These are phyloP conservation scores for Aegle marmelos DNA, from an alignment of 345 rosid species.

Conservation along the genomic window DNA sequence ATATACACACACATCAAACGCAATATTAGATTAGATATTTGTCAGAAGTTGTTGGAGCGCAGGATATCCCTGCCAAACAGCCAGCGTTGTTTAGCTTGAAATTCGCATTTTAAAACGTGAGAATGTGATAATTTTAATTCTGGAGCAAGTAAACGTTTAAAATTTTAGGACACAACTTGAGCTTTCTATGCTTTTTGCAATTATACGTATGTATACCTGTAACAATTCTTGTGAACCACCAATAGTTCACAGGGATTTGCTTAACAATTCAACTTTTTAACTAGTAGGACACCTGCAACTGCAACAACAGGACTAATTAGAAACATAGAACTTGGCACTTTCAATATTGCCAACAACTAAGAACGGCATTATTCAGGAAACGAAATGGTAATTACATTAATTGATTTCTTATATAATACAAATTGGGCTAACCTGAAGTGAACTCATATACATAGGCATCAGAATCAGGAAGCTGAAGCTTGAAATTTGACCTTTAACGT, in stretches of 20 bases:
- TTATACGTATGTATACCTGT: not conserved
- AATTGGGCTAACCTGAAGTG: too few relatives aligned
- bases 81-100: too few relatives aligned
- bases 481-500: too few relatives aligned
- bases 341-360: not conserved
- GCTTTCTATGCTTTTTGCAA: not conserved
- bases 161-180: not conserved
- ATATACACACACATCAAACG: not conserved
- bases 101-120: too few relatives aligned
- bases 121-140: not conserved
- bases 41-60: not conserved
- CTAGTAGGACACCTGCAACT: not conserved
- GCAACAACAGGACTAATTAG: not conserved
- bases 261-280: too few relatives aligned
- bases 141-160: not conserved
- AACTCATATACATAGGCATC: too few relatives aligned
- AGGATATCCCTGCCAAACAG: too few relatives aligned
- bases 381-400: not conserved
- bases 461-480: too few relatives aligned
- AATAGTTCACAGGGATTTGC: not conserved
- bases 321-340: slow-evolving; percentile 2
- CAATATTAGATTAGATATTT: not conserved
- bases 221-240: not conserved
- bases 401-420: too few relatives aligned
- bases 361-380: not conserved